phyloP scores from a whole-genome alignment of 805 yeast species.

The Candida pseudoglaebosa region DNA sequence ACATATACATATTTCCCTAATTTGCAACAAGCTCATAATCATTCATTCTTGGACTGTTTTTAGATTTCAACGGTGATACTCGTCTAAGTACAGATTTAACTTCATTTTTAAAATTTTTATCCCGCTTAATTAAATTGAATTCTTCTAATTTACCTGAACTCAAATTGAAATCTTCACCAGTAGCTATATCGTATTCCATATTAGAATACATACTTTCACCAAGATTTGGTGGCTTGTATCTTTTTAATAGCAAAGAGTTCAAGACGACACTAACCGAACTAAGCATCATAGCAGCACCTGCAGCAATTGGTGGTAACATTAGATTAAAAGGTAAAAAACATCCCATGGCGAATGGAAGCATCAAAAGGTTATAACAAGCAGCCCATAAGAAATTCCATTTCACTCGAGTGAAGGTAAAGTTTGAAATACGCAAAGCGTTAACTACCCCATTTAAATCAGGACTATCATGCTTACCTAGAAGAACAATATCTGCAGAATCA shows the following conservation, averaged over 20 bases:
- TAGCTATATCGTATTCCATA: constrained; percentile 18
- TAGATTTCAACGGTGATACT: not conserved
- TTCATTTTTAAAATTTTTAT: constrained; percentile 1
- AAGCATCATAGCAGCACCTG: constrained; percentile 89
- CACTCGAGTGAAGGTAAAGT: constrained; percentile 66
- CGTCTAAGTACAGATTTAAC: not conserved
- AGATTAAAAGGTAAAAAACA: constrained; percentile 73
- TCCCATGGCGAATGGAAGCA: constrained; percentile 95
- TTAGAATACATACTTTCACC: constrained; percentile 9
- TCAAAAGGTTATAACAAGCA: constrained; percentile 70
- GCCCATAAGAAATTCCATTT: constrained; percentile 87
- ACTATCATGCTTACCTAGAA: constrained; percentile 42
- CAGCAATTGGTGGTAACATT: constrained; percentile 80
- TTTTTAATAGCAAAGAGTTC: constrained; percentile 68
- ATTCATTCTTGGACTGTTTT: not conserved
- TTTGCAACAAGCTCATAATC: constrained; percentile 3
- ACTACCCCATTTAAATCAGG: constrained; percentile 46
- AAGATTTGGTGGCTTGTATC: constrained; percentile 47
- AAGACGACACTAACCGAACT: constrained; percentile 86
- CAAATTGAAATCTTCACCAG: constrained; percentile 20
- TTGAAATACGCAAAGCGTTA: constrained; percentile 64
- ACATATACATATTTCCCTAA: not conserved
- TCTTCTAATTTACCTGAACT: constrained; percentile 21
- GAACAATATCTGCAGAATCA: constrained; percentile 92
- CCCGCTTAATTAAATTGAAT: constrained; percentile 14